Evolutionary conservation across 345 rosid genomes (phyloP), one percentile per base, ranked within the genome.

Genomic region (Hypericum androsaemum): DNA sequence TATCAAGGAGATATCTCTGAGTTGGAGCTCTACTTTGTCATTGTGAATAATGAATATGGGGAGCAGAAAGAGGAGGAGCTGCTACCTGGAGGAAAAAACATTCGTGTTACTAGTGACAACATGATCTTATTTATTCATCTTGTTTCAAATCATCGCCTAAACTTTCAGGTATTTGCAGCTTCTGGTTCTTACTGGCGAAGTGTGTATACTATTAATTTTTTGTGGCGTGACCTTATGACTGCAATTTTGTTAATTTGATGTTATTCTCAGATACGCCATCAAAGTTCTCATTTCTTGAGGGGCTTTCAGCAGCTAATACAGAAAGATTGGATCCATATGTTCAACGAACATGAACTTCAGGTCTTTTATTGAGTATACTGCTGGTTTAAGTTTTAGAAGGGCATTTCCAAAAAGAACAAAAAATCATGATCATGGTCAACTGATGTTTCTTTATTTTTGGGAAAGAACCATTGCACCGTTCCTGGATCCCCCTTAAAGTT

Each of bases 311-410:
- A 83, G 76, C 97, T 92, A 64, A 78, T 88, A 58, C 84, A 77
- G 64, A 92, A 76, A 73, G 94, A 80, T 47, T 88, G 98, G 96
- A 85, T 92, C 50, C 94, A 85, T 62, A 92, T 92, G 98, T 88
- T 92, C 60, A 81, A 92, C 48, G 98, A 92, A 70, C 95, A 92
- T 64, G 98, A 92, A 73, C 81, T 92, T 70, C 98, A 92, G 98
- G 97, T 92, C 68, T 45, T 47, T 28, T 41, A 22, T 22, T 22
- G 32, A 22, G 32, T 22, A 22, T 22, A 22, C 4, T 22, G 32
- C 4, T 22, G 32, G 32, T 22, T 22, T 22, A 22, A 22, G 4
- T 22, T 22, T 1, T 22, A 22, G 32, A 22, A 22, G 32, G 32
- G 32, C 32, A 22, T 22, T 22, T 22, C 4, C 32, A 22, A 22